These are phyloP conservation scores for Prunus yedoensis DNA, from an alignment of 331 rosid genomes.

Conservation along the genomic window DNA sequence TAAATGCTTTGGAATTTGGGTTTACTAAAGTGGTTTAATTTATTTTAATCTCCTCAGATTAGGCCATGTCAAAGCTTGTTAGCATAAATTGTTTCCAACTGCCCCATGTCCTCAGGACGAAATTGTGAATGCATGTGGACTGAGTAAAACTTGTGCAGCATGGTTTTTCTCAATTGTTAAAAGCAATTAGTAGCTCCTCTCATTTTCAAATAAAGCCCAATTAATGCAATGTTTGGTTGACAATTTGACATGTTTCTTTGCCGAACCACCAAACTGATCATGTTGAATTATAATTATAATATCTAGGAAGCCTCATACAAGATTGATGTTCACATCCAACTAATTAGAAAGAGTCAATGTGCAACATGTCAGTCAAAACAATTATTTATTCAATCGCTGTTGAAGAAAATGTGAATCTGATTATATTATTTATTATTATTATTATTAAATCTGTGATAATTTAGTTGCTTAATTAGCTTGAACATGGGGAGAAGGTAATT, in stretches of 20 bases:
- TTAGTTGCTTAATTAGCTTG: no score
- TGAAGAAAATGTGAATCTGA: not conserved
- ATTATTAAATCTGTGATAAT: no score
- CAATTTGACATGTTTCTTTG: not conserved
- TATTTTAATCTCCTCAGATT: not conserved
- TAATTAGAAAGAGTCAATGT: not conserved
- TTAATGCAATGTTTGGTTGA: not conserved
- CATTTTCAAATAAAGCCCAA: no score
- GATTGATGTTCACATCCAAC: not conserved
- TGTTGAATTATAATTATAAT: not conserved
- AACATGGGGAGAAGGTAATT: no score
- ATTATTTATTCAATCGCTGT: not conserved
- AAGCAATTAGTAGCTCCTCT: not conserved
- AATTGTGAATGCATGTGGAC: not conserved
- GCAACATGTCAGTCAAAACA: not conserved
- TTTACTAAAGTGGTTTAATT: not conserved
- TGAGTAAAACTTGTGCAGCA: not conserved
- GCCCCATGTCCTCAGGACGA: not conserved
- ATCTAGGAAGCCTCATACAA: not conserved
- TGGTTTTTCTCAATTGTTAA: not conserved
- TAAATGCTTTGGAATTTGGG: not conserved
- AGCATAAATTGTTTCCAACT: not conserved
- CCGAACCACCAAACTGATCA: no score
- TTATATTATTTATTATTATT: not conserved
- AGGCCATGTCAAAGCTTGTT: not conserved